These are phyloP conservation scores for Yamadazyma sp. DNA, from an alignment of 1,139 yeast genomes.

Conservation along the genomic window DNA sequence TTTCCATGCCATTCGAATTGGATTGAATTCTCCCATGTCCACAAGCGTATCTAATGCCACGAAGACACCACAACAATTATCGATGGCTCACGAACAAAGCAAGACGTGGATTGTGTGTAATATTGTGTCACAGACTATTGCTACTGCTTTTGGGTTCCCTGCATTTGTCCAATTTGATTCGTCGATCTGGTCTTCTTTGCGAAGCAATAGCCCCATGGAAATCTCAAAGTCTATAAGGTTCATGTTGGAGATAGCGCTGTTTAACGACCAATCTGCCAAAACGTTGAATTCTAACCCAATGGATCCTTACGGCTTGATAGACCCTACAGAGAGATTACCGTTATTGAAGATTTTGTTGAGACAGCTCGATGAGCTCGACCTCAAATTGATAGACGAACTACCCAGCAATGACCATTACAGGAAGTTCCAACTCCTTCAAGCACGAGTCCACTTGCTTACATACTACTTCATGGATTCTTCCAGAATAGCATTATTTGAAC, in stretches of 20 bases:
- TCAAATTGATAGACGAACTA: slow-evolving; percentile 37
- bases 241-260: slow-evolving; percentile 78
- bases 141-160: slow-evolving; percentile 92
- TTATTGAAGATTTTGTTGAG: slow-evolving; percentile 66
- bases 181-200: slow-evolving; percentile 56
- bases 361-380: slow-evolving; percentile 75
- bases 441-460: slow-evolving; percentile 76
- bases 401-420: slow-evolving; percentile 57
- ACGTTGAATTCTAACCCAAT: slow-evolving; percentile 72
- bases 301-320: slow-evolving; percentile 66
- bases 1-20: slow-evolving; percentile 88
- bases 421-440: slow-evolving; percentile 64
- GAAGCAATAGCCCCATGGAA: slow-evolving; percentile 37
- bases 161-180: slow-evolving; percentile 86
- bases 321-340: slow-evolving; percentile 70
- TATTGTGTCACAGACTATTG: slow-evolving; percentile 83
- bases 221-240: slow-evolving; percentile 65
- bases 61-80: slow-evolving; percentile 28
- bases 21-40: slow-evolving; percentile 61
- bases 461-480: slow-evolving; percentile 76
- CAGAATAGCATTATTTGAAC: slow-evolving; percentile 56
- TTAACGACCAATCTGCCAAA: slow-evolving; percentile 82
- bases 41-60: slow-evolving; percentile 2
- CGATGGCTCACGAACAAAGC: slow-evolving; percentile 70
- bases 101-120: slow-evolving; percentile 95